Conservation (phyloP, 2,329 filamentous ascomycete genomes). For the Fusarium decemcellulare region DNA sequence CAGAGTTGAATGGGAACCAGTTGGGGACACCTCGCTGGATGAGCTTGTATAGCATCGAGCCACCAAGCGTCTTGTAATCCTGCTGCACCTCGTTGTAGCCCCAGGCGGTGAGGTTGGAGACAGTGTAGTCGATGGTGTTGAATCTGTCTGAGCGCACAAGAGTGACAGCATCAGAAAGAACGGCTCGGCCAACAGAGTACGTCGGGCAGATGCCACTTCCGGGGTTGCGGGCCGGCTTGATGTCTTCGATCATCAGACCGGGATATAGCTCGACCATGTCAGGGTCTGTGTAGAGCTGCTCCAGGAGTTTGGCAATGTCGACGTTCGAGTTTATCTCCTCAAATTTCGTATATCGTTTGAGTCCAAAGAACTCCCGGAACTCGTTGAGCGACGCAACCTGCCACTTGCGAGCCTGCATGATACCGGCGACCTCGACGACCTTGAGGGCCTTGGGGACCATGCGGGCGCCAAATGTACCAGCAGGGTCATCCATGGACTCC, state of each 20-base stretch:
- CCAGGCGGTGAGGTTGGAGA: slow-evolving; percentile 59
- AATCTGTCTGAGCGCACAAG: slow-evolving; percentile 73
- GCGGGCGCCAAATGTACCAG: slow-evolving; percentile 71
- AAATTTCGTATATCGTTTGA: slow-evolving; percentile 70
- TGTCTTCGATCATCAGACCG: slow-evolving; percentile 74
- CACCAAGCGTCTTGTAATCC: slow-evolving; percentile 54
- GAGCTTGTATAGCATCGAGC: slow-evolving; percentile 62
- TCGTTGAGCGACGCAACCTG: slow-evolving; percentile 74
- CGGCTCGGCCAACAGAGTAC: slow-evolving; percentile 68
- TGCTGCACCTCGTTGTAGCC: slow-evolving; percentile 54
- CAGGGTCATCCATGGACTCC: slow-evolving; percentile 72
- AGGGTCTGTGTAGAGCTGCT: slow-evolving; percentile 72
- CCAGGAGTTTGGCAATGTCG: slow-evolving; percentile 68
- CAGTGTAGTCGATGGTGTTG: slow-evolving; percentile 65
- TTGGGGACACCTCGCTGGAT: slow-evolving; percentile 61
- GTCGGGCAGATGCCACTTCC: slow-evolving; percentile 57
- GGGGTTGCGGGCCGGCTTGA: slow-evolving; percentile 64
- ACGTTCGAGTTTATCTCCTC: slow-evolving; percentile 70
- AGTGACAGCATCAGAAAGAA: slow-evolving; percentile 72
- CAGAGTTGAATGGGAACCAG: slow-evolving; percentile 60
- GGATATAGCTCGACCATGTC: slow-evolving; percentile 80
- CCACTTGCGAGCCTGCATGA: slow-evolving; percentile 74
- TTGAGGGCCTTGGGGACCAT: slow-evolving; percentile 72
- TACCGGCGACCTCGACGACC: slow-evolving; percentile 74
- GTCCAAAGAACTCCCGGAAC: slow-evolving; percentile 73